phyloP scores from a whole-genome alignment of 1,284 basidiomycete genomes.

The Leccinum fallax region DNA sequence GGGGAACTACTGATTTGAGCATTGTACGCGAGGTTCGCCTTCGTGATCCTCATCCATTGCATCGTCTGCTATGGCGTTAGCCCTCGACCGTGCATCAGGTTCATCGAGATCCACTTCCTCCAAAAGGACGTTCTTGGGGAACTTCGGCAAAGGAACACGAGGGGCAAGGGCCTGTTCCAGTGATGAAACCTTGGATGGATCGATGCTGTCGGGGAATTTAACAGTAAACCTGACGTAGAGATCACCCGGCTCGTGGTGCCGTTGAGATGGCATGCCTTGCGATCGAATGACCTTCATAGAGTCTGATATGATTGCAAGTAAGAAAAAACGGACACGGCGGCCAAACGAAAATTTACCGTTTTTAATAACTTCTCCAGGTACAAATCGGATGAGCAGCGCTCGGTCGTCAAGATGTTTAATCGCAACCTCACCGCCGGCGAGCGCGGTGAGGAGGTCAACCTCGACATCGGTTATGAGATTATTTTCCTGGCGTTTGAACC shows the following conservation, averaged over 20 bases:
- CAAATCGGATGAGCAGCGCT: constrained; percentile 81
- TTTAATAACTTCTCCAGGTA: constrained; percentile 93
- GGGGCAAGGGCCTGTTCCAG: constrained; percentile 90
- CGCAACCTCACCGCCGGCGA: constrained; percentile 89
- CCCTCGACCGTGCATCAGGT: constrained; percentile 77
- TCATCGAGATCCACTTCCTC: constrained; percentile 91
- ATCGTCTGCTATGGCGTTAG: constrained; percentile 55
- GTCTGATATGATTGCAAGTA: constrained; percentile 48
- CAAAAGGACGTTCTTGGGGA: constrained; percentile 66
- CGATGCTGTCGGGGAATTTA: constrained; percentile 87
- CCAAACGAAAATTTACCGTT: constrained; percentile 64
- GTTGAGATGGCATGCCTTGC: constrained; percentile 98
- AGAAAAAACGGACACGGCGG: neutral
- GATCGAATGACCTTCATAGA: constrained; percentile 90
- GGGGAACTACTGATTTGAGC: constrained; percentile 70
- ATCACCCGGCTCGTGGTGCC: constrained; percentile 97
- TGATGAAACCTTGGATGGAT: constrained; percentile 65
- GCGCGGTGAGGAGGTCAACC: constrained; percentile 91
- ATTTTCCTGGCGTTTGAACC: constrained; percentile 92
- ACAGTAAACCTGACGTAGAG: constrained; percentile 89
- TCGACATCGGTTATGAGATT: constrained; percentile 89
- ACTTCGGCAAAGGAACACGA: constrained; percentile 70
- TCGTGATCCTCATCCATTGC: constrained; percentile 88
- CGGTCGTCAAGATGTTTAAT: constrained; percentile 96
- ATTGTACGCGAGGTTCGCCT: constrained; percentile 76